These are phyloP conservation scores for Corylus americana DNA, from an alignment of 306 rosid genomes.

Conservation along the genomic window DNA sequence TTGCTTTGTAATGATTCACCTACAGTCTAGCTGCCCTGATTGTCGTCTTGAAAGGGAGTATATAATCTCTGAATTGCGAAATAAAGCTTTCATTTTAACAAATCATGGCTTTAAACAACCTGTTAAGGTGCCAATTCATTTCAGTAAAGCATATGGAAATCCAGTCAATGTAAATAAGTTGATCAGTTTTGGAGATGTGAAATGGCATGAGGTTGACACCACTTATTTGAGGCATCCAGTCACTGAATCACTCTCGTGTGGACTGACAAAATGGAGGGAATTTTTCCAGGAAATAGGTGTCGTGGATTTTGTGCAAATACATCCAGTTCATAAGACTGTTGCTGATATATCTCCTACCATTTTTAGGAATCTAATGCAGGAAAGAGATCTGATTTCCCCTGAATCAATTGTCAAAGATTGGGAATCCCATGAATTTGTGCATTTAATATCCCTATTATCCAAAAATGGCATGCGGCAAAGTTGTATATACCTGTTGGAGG, in stretches of 20 bases:
- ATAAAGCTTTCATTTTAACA: conserved; percentile 65
- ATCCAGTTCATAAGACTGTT: conserved; percentile 63
- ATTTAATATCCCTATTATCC: conserved; percentile 58
- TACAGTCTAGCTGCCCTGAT: conserved; percentile 69
- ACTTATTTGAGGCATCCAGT: conserved; percentile 74
- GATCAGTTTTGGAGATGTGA: conserved; percentile 53
- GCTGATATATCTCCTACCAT: conserved; percentile 46
- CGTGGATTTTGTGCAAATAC: conserved; percentile 67
- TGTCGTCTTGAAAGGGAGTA: conserved; percentile 57
- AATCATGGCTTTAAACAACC: conserved; percentile 72
- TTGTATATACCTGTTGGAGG: conserved; percentile 70
- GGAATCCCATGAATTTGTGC: conserved; percentile 76
- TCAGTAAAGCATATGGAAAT: conserved; percentile 71
- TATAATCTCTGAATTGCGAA: conserved; percentile 60
- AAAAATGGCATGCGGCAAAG: conserved; percentile 48
- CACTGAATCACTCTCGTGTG: conserved; percentile 52
- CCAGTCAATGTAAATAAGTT: conserved; percentile 62
- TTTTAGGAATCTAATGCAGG: conserved; percentile 51
- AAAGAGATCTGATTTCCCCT: conserved; percentile 56
- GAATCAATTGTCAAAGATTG: conserved; percentile 69
- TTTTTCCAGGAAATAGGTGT: conserved; percentile 78
- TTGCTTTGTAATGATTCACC: conserved; percentile 80
- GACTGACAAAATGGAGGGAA: conserved; percentile 68
- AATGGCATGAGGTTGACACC: conserved; percentile 75
- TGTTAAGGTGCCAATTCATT: conserved; percentile 72